phyloP scores from a whole-genome alignment of 441 rosid genomes.

The Lepidium campestre region DNA sequence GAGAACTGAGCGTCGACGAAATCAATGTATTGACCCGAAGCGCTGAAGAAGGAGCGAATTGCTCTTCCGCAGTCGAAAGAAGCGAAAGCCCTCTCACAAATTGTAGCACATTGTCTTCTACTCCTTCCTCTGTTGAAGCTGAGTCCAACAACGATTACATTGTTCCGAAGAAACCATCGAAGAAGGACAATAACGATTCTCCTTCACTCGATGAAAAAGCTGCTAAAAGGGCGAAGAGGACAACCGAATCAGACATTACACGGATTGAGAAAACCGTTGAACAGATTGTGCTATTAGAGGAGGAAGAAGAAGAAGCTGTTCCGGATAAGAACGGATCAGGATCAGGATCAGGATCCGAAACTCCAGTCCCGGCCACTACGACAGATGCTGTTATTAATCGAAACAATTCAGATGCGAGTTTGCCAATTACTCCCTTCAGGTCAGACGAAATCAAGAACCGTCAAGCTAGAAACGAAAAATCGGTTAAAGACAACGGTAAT shows the following conservation, averaged over 20 bases:
- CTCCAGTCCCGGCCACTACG: constrained; percentile 32
- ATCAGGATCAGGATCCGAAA: constrained; percentile 6
- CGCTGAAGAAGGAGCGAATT: constrained; percentile 39
- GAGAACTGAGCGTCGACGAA: constrained; percentile 53
- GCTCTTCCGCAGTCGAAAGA: constrained; percentile 46
- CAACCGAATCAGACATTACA: constrained; percentile 3
- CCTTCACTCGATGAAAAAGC: neutral
- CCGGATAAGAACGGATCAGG: constrained; percentile 13
- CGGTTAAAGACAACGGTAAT: constrained; percentile 46
- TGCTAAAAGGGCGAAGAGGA: constrained; percentile 3
- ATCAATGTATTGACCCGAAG: constrained; percentile 41
- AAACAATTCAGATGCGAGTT: constrained; percentile 41
- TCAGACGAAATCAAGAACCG: constrained; percentile 43
- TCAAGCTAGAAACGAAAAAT: constrained; percentile 41
- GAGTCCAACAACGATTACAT: constrained; percentile 57
- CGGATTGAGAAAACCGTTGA: constrained; percentile 33
- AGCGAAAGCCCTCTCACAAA: constrained; percentile 88
- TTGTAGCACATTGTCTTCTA: constrained; percentile 90
- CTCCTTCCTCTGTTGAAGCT: constrained; percentile 89
- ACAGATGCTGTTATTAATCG: constrained; percentile 7
- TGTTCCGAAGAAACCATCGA: neutral
- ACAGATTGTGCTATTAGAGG: constrained; percentile 20
- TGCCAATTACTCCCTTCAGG: constrained; percentile 87
- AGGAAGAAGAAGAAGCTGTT: constrained; percentile 12
- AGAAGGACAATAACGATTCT: neutral